Percentiles rank a stretch among this genome's conserved stretches.
Evolutionary conservation across 1,284 basidiomycete genomes (phyloP).

Genomic region (Salmacisia buchloeana): DNA sequence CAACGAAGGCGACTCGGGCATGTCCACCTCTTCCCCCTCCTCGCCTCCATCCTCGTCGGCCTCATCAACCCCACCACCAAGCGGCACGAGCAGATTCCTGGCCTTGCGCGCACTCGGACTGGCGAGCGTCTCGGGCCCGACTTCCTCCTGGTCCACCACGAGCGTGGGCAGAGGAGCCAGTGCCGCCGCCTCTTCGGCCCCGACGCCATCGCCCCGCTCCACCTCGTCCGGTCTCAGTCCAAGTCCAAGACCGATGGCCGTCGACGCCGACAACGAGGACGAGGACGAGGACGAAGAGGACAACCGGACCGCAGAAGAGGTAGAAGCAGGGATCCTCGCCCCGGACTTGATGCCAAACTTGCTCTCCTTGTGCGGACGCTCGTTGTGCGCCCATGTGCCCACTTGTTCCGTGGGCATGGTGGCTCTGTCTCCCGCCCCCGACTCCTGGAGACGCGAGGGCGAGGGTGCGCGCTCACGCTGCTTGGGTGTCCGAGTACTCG

Average conservation of each 20-base stretch:
- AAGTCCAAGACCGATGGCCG: no score
- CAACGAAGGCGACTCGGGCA: no score
- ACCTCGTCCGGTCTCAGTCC: no score
- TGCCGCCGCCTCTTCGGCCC: no score
- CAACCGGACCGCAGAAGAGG: no score
- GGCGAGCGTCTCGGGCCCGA: background rate
- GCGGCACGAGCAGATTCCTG: no score
- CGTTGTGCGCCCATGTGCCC: background rate
- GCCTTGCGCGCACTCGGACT: background rate
- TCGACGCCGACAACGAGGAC: no score
- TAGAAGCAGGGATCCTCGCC: background rate
- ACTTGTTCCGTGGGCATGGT: background rate
- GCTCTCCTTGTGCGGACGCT: slow-evolving; percentile 1
- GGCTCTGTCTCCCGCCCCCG: background rate
- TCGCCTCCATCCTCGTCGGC: no score
- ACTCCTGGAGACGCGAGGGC: background rate
- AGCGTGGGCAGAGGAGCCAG: background rate
- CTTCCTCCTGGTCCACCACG: background rate
- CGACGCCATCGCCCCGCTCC: no score
- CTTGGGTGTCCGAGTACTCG: background rate
- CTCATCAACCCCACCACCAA: no score
- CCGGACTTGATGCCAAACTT: background rate
- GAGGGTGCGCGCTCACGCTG: background rate
- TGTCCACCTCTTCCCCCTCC: no score
- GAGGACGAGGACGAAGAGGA: no score